These are phyloP conservation scores for Alternaria dauci DNA, from an alignment of 2,329 filamentous ascomycete genomes.

Conservation along the genomic window DNA sequence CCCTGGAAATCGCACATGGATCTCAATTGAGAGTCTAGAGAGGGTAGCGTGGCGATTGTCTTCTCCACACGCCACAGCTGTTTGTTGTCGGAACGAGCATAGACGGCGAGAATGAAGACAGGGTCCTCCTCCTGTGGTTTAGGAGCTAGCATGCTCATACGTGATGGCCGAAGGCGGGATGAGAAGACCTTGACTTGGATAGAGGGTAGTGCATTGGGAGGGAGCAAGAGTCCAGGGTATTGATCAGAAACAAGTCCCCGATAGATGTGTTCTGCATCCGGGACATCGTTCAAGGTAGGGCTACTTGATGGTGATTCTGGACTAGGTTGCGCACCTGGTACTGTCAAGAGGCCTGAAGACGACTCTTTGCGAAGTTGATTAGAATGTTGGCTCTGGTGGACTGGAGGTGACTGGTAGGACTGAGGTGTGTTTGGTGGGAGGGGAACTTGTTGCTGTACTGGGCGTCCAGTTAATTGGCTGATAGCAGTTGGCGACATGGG, in stretches of 20 bases:
- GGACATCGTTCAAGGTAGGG: slow-evolving; percentile 36
- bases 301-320: slow-evolving; percentile 44
- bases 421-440: slow-evolving; percentile 74
- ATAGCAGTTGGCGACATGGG: slow-evolving; percentile 71
- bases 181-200: slow-evolving; percentile 89
- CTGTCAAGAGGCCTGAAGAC: slow-evolving; percentile 38
- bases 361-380: slow-evolving; percentile 36
- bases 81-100: slow-evolving; percentile 75
- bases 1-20: slow-evolving; percentile 75
- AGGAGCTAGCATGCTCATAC: slow-evolving; percentile 81
- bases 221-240: slow-evolving; percentile 83
- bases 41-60: slow-evolving; percentile 80
- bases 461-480: slow-evolving; percentile 72
- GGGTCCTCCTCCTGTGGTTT: slow-evolving; percentile 88
- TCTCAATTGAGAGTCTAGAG: slow-evolving; percentile 82
- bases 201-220: slow-evolving; percentile 86
- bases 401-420: slow-evolving; percentile 64
- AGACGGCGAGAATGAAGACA: slow-evolving; percentile 89
- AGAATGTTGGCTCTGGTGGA: slow-evolving; percentile 50
- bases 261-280: slow-evolving; percentile 66
- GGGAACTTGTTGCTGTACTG: slow-evolving; percentile 76
- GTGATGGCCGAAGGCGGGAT: slow-evolving; percentile 91
- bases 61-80: slow-evolving; percentile 97
- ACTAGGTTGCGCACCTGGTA: slow-evolving; percentile 44
- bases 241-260: slow-evolving; percentile 84